Base-by-base conservation (phyloP, 345 rosid genomes). In the Euphorbia tirucalli region DNA sequence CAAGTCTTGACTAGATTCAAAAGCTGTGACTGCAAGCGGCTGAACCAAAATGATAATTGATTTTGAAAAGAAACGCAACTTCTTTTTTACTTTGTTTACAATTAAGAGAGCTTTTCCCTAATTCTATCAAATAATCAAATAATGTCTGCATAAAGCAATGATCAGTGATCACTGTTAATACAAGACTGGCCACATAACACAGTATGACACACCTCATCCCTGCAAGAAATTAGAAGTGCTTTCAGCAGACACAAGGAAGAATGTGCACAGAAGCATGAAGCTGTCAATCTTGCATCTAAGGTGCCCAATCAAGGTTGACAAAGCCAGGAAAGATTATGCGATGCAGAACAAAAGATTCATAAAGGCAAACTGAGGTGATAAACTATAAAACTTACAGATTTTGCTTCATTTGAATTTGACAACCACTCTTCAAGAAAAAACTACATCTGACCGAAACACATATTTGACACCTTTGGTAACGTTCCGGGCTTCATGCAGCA, bases 401-500 rank as follows among this genome's bases (percentile, higher is more conserved):
- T 62, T 61, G 70, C 50, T 69, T 27, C 58, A 27, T 39, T 62
- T 28, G 60, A 56, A 52, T 68, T 25, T 8, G 39, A 65, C 4
- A 6, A 14, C 43, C 43, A 21, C 54, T 62, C 64, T 68, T 88
- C 85, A 89, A 72, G 96, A 98, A 85, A 95, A 95, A 81, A 81
- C 90, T 22, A 93, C 98, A 78, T 92, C 99, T 30, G 97, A 92
- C 56, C 97, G 91, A 73, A 92, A 85, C 59, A 95, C 87, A 75
- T 92, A 95, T 85, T 95, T 93, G 74, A 86, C 82, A 1, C 99
- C 98, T 70, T 86, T 88, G 3, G 86, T 68, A 41, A 93, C 94
- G 58, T 86, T 90, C 46, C 81, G 83, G 21, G 92, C 96, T 88
- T 93, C 98, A 68, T 90, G 99, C 86, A 95, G 75, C 98, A 93